Evolutionary conservation across 2,329 filamentous ascomycete species (phyloP), one percentile per base, ranked within the genome.

Genomic region (Gnomoniopsis sp.): DNA sequence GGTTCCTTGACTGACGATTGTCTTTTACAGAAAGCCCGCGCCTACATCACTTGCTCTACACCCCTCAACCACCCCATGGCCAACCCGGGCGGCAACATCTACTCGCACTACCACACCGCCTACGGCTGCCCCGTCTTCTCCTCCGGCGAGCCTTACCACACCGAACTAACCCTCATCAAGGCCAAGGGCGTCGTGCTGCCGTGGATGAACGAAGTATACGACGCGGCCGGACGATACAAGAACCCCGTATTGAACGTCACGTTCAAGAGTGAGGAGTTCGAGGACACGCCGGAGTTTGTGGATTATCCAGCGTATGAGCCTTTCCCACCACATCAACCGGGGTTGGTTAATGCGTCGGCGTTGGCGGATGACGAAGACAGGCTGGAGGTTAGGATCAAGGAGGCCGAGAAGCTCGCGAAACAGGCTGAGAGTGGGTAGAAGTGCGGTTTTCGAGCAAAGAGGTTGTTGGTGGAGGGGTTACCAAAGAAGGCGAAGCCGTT

Each of bases 81-180:
- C 0, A 81, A 82, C 0, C 75, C 81, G 1, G 68, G 76, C 1
- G 80, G 81, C 11, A 83, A 82, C 64, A 68, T 72, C 0, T 64
- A 70, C 15, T 72, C 74, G 2, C 58, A 63, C 1, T 65, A 68
- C 41, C 75, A 79, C 67, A 75, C 76, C 0, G 64, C 71, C 12
- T 75, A 82, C 47, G 88, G 88, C 6, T 88, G 84, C 63, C 88
- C 88, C 4, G 81, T 86, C 62, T 88, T 88, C 71, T 87, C 88
- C n/a, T 82, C 87, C 1, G 88, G 88, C 3, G 84, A 89, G 62
- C 65, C 72, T 1, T 68, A 77, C 36, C 77, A 85, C 66, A 74
- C 75, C 8, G 90, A 96, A 70, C 76, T 77, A 41, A 80, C 90
- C 61, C 79, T 93, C 54, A 75, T 88, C 14, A 70, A 69, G 12